Percentiles rank a stretch among this genome's conserved stretches.
These are phyloP conservation scores for Herpetomonas tarakana DNA, from an alignment of 208 protist genomes.

Conservation along the genomic window DNA sequence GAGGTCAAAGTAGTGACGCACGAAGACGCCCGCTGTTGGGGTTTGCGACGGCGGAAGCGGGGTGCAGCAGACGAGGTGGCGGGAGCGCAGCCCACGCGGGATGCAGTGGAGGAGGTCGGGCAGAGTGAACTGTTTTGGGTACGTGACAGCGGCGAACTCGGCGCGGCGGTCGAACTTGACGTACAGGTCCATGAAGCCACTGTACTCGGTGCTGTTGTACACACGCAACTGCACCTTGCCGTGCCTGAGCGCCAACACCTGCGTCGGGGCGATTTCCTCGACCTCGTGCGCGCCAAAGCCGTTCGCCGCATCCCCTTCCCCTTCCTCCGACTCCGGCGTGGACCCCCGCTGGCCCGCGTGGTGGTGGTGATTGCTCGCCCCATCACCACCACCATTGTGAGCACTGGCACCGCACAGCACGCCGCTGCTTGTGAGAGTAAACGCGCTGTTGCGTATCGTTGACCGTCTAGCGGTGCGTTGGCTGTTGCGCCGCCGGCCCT, in stretches of 20 bases:
- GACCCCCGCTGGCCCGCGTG: conserved; percentile 1
- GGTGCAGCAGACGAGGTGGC: conserved; percentile 52
- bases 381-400: too few species aligned
- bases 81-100: conserved; percentile 67
- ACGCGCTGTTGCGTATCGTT: background rate
- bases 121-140: conserved; percentile 53
- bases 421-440: background rate
- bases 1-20: conserved; percentile 63
- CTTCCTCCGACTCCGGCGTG: conserved; percentile 2
- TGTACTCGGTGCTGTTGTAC: conserved; percentile 64
- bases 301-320: conserved; percentile 1
- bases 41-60: conserved; percentile 55
- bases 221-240: conserved; percentile 75
- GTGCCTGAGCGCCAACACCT: conserved; percentile 44
- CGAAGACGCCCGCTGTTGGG: conserved; percentile 56
- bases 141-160: conserved; percentile 53
- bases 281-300: conserved; percentile 25
- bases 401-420: too few species aligned
- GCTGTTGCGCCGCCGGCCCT: background rate
- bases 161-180: conserved; percentile 62
- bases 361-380: background rate
- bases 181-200: conserved; percentile 71
- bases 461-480: background rate
- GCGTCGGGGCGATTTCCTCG: conserved; percentile 22
- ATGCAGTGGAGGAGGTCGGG: conserved; percentile 60